These are phyloP conservation scores for Colletotrichum sp. DNA, from an alignment of 2,329 filamentous ascomycete genomes.

Conservation along the genomic window DNA sequence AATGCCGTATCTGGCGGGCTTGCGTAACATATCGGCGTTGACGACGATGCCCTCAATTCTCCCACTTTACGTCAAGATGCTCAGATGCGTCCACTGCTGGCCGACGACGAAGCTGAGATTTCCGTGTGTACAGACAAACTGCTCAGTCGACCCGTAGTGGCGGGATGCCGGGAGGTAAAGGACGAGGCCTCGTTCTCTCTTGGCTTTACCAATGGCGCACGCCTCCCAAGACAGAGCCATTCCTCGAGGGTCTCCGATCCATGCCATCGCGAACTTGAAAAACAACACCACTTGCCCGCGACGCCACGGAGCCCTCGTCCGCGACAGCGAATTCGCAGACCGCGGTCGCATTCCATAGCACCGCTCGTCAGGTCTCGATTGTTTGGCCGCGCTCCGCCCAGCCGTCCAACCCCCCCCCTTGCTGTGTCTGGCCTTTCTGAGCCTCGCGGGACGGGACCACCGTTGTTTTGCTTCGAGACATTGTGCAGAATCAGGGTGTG, in stretches of 20 bases:
- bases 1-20: not conserved
- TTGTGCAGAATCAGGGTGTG: not conserved
- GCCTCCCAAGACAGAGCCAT: not conserved
- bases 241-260: not conserved
- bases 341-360: not conserved
- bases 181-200: not conserved
- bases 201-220: not conserved
- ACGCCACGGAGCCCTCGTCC: not conserved
- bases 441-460: constrained; percentile 1
- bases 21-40: not conserved
- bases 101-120: not conserved
- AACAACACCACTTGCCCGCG: not conserved
- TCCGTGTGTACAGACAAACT: not conserved
- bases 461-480: constrained; percentile 15
- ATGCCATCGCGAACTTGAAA: constrained; percentile 5
- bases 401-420: not conserved
- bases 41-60: not conserved
- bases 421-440: not conserved
- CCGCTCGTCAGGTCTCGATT: not conserved
- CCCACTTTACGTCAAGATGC: constrained; percentile 3
- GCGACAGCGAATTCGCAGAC: not conserved
- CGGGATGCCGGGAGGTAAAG: not conserved
- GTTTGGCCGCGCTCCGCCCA: not conserved
- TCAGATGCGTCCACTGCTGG: not conserved
- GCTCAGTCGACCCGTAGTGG: not conserved